Percentiles rank a stretch among this genome's conserved stretches.
phyloP scores from a whole-genome alignment of 2,329 filamentous ascomycete species.

The Neopestalotiopsis rosae region DNA sequence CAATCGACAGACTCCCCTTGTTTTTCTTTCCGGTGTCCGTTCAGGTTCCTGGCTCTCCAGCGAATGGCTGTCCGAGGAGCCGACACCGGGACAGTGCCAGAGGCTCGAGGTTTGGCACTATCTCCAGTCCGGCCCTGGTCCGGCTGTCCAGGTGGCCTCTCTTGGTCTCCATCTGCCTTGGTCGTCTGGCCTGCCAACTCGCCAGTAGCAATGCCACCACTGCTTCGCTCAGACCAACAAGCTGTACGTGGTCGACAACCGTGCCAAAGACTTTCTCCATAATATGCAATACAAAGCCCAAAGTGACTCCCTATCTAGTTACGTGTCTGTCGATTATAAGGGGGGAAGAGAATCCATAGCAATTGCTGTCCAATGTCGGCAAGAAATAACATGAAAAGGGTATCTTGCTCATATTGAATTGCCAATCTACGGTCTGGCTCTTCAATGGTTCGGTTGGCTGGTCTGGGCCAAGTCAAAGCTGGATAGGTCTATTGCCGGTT shows the following conservation, averaged over 20 bases:
- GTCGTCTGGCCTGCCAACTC: neutral
- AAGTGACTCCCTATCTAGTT: neutral
- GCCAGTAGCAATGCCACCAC: neutral
- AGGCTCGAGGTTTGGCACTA: slow-evolving; percentile 2
- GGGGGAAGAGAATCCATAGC: neutral
- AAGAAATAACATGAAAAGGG: neutral
- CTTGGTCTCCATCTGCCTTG: neutral
- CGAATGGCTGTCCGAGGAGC: slow-evolving; percentile 9
- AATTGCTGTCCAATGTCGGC: neutral
- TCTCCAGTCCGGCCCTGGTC: slow-evolving; percentile 7
- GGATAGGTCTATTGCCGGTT: slow-evolving; percentile 1
- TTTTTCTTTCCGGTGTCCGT: neutral
- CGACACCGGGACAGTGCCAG: slow-evolving; percentile 11
- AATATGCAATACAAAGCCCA: slow-evolving; percentile 5
- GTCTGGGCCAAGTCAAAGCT: slow-evolving; percentile 1
- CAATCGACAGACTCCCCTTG: neutral
- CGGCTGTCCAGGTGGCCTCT: neutral
- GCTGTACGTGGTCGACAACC: slow-evolving; percentile 15
- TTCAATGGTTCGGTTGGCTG: too few relatives aligned
- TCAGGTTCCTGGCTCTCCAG: neutral
- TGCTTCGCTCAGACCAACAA: slow-evolving; percentile 12
- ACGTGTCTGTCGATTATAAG: neutral
- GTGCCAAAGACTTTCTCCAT: slow-evolving; percentile 2
- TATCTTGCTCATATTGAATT: neutral
- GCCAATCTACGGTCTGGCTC: neutral